Percentiles rank a stretch among this genome's conserved stretches.
Evolutionary conservation across 176 grass and related monocot species (phyloP).

Genomic region (Aegilops tauschii): DNA sequence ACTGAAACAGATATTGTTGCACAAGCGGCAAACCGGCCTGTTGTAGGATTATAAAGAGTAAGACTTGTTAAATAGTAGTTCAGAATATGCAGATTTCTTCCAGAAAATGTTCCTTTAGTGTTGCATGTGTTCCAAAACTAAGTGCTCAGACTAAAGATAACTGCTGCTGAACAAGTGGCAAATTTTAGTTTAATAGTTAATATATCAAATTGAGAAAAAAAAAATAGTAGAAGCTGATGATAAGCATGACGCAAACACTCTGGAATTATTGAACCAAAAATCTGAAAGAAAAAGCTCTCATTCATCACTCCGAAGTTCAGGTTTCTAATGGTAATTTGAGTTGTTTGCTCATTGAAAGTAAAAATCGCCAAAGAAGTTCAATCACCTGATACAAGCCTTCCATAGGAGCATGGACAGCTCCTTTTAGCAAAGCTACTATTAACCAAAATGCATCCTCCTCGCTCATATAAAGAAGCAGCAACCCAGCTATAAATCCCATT

Average conservation of each 20-base stretch:
- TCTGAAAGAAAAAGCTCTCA: background rate
- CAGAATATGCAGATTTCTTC: constrained; percentile 3
- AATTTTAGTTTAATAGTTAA: background rate
- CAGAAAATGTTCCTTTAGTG: background rate
- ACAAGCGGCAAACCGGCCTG: constrained; percentile 87
- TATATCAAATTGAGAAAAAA: background rate
- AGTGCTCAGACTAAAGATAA: background rate
- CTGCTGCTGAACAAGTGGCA: background rate
- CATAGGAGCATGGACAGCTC: constrained; percentile 96
- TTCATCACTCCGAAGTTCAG: background rate
- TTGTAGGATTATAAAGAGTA: constrained; percentile 35
- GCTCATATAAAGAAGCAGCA: constrained; percentile 97
- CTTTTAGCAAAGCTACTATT: constrained; percentile 92
- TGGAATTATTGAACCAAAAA: background rate
- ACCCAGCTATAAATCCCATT: constrained; percentile 95
- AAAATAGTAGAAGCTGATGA: background rate
- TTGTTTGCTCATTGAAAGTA: background rate
- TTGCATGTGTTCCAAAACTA: background rate
- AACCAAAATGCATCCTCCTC: constrained; percentile 99
- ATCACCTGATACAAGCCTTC: constrained; percentile 97
- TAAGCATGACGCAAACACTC: background rate
- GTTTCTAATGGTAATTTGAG: constrained; percentile 11
- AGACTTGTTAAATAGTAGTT: constrained; percentile 16
- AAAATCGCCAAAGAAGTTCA: background rate
- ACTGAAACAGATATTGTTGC: constrained; percentile 81